Base-by-base conservation (phyloP, 2,329 filamentous ascomycete species). In the Hansfordia pulvinata region DNA sequence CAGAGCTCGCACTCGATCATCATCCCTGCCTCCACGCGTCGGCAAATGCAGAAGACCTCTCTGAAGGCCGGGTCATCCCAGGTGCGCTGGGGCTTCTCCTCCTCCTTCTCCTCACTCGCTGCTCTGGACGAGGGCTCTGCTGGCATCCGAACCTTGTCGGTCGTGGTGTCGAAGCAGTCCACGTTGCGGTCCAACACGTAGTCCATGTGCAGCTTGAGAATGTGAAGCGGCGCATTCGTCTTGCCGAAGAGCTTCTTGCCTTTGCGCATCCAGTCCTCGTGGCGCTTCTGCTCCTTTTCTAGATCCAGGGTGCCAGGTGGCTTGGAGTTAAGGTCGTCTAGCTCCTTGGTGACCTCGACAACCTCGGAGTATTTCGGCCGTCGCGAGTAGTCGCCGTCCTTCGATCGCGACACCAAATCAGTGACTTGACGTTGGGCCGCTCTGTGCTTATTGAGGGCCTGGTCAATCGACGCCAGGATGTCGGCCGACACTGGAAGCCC, bases 1-100 rank as follows among this genome's bases (percentile, higher is more conserved):
- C 90, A 98, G 20, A 94, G 64, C 49, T 96, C 90, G 49, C 90
- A 98, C 54, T 98, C 90, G 42, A 98, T 96, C 90, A 98, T 98
- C 79, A 96, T 92, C 27, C 90, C 90, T 19, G 88, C 85, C 53
- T 98, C 90, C 6, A 84, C 72, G 35, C 77, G 83, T 32, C 90
- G 75, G 54, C 90, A 98, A 39, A 98, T 93, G 52, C 90, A 98
- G 50, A 96, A 98, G 0, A 96, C 88, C 47, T 96, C 86, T 19
- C 70, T 54, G 30, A 65, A 65, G 17, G 57, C 74, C 46, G 61
- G 68, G 41, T 79, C 66, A 41, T 77, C 62, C 65, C 58, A 76
- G n/a, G 42, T 35, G 38, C 55, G 67, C 33, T 50, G 63, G 27
- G 54, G 46, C 23, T 62, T 64, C 14, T 24, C 14, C 6, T 61